Evolutionary conservation across 768 basidiomycete genomes (phyloP).

Genomic region (Nidula microcarpa): DNA sequence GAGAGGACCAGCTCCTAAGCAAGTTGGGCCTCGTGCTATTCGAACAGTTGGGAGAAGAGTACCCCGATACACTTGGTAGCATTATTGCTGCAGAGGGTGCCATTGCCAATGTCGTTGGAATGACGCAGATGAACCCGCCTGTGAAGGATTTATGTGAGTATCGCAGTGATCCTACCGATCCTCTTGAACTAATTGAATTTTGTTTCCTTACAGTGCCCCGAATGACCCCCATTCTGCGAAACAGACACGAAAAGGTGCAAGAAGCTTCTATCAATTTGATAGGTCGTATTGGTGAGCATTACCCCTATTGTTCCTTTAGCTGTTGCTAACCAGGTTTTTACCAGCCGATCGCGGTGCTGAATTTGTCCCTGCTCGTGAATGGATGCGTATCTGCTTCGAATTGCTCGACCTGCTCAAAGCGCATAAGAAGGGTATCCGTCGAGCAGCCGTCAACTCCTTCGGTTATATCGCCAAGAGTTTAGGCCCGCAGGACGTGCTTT

Average conservation of each 20-base stretch:
- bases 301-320: constrained; percentile 5
- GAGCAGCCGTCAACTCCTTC: constrained; percentile 98
- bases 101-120: constrained; percentile 99
- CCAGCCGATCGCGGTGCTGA: constrained; percentile 96
- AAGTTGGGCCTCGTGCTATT: constrained; percentile 96
- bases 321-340: constrained; percentile 10
- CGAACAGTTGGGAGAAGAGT: constrained; percentile 98
- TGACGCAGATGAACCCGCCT: constrained; percentile 99
- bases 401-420: constrained; percentile 95
- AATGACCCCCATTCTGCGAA: constrained; percentile 99
- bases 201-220: constrained; percentile 71
- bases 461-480: constrained; percentile 99
- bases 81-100: constrained; percentile 99
- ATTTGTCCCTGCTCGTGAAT: constrained; percentile 97
- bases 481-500: constrained; percentile 97
- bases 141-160: constrained; percentile 96
- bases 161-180: background rate
- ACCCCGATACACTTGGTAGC: constrained; percentile 97
- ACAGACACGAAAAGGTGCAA: constrained; percentile 99
- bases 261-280: constrained; percentile 99
- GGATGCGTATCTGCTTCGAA: constrained; percentile 99
- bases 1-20: constrained; percentile 92
- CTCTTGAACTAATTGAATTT: constrained; percentile 4
- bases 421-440: constrained; percentile 98
- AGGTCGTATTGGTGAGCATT: constrained; percentile 79